Percentiles rank a stretch among this genome's conserved stretches.
Evolutionary conservation across 805 yeast genomes (phyloP).

Genomic region (Myxozyma kluyveri): DNA sequence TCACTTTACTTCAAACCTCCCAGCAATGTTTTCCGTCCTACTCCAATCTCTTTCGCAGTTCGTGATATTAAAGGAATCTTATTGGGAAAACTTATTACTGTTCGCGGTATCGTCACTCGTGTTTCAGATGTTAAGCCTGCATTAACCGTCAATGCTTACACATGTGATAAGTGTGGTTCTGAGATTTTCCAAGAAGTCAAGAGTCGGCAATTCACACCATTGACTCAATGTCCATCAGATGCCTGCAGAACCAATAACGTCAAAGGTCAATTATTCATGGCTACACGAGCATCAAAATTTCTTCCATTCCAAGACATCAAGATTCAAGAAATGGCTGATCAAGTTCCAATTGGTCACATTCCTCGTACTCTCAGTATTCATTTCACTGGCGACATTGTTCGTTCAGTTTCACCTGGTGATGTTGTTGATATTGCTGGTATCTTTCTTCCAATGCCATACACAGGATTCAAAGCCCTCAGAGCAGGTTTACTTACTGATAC

Average conservation of each 20-base stretch:
- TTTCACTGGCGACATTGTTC: constrained; percentile 86
- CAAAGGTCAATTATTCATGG: constrained; percentile 85
- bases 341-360: constrained; percentile 97
- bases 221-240: constrained; percentile 77
- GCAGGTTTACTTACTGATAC: constrained; percentile 96
- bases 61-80: constrained; percentile 82
- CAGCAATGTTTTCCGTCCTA: constrained; percentile 38
- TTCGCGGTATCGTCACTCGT: constrained; percentile 91
- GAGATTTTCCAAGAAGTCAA: constrained; percentile 95
- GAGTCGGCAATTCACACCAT: constrained; percentile 80
- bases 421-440: constrained; percentile 90
- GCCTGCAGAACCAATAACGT: constrained; percentile 75
- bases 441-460: constrained; percentile 89
- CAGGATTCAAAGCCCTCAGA: constrained; percentile 87
- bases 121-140: constrained; percentile 96
- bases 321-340: constrained; percentile 90
- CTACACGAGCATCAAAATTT: constrained; percentile 94
- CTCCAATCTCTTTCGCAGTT: constrained; percentile 68
- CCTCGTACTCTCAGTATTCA: constrained; percentile 85
- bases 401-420: constrained; percentile 91
- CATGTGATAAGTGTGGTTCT: constrained; percentile 96
- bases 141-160: constrained; percentile 86
- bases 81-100: constrained; percentile 83
- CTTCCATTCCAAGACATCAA: constrained; percentile 93
- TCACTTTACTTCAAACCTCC: constrained; percentile 82